Base-by-base conservation (phyloP, 352 stramenopile species). In the Stramenopiles sp. region DNA sequence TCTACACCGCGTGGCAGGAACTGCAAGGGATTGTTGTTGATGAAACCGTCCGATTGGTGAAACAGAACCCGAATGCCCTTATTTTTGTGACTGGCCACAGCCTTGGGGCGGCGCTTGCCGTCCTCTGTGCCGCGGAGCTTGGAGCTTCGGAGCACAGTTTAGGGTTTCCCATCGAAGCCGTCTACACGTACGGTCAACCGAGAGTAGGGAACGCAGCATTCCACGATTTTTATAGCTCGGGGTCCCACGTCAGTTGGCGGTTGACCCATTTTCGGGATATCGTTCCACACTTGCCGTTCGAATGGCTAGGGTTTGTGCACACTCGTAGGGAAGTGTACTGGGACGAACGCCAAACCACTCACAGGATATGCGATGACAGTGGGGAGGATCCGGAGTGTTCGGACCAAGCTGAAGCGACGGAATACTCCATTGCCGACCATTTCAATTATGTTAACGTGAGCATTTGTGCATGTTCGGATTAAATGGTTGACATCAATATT, bases 141-240 rank as follows among this genome's bases (percentile, higher is more conserved):
- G 76, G 84, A 74, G 82, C 84, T 33, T n/a, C n/a, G n/a, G 68
- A 88, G 2, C 79, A 88, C 4, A 82, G 86, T 31, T 81, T 90
- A 0, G 74, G 81, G 0, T n/a, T n/a, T n/a, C n/a, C n/a, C n/a
- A 84, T 90, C 4, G 36, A 78, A 0, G 76, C 78, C 0, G 71
- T 92, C 30, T 86, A 90, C 74, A 89, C 85, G 2, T 92, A 90
- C 74, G 86, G 86, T 35, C 84, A 89, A 31, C 86, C 86, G 0
- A 84, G 86, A 1, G 84, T 89, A 12, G 86, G 86, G 33, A 92
- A 90, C 73, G 74, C 68, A 3, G 80, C 82, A 48, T 92, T 92
- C 68, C 86, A 83, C 69, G 73, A n/a, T 1, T 71, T 81, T 33
- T 78, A 91, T 36, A 80, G 81, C 49, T 77, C 83, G 18, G 81